Evolutionary conservation across 1,284 basidiomycete genomes (phyloP), one percentile per base, ranked within the genome.

Genomic region (Leccinum fallax): DNA sequence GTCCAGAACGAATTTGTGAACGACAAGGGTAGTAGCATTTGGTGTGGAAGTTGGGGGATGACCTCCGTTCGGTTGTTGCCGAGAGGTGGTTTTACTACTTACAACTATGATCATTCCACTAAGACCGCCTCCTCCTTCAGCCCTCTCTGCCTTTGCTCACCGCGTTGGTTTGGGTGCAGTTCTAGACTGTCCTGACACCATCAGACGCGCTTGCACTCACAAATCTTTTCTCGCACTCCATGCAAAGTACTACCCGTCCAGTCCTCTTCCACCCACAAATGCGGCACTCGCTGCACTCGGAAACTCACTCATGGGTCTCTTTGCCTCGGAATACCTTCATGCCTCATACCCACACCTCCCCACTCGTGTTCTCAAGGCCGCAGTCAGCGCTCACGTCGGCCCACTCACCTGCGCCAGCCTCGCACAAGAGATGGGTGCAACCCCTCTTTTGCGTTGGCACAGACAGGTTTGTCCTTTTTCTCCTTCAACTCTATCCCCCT

Each of bases 1-100:
- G 93, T 86, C 94, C 94, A 96, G 80, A 96, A 96, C 40, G 93
- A 94, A 77, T 95, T 95, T 65, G 84, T 86, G 75, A 96, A 96
- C 21, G 85, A 86, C 65, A 93, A 81, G 32, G 94, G 94, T 69
- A 95, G 85, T 43, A 92, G 92, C 65, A 95, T 92, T 94, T 94
- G 67, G 58, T 26, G 48, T 94, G 67, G 58, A 26, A 15, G 48
- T 21, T 11, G 11, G 13, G 5, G 21, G 19, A 49, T 16, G 46
- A 49, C 46, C 46, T 49, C 11, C n/a, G 43, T 46, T 46, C 49
- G 49, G 49, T 5, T 26, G 16, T 51, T 51, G 49, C 49, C 49
- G 49, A 51, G 49, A 13, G 21, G 21, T 43, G n/a, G n/a, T n/a
- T 43, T 43, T n/a, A 11, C 11, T 38, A 38, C 7, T 40, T 32